A percentile compares a stretch with the other conserved stretches of the same genome.
Conservation (phyloP, 2,329 filamentous ascomycete species). For the Aureobasidium mangrovei region DNA sequence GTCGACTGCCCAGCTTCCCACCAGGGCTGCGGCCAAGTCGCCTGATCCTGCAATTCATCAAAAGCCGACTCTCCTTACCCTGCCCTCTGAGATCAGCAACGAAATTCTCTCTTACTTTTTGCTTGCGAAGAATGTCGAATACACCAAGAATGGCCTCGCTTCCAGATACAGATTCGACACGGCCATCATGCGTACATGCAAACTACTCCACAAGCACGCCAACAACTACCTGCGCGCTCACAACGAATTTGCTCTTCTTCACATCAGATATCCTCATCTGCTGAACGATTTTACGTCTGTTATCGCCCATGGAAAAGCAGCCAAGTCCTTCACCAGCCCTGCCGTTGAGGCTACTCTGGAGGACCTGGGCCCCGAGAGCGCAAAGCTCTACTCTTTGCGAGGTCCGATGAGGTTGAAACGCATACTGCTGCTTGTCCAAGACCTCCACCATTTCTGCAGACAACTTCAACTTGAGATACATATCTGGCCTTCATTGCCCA, state of each 20-base stretch:
- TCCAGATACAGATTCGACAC: not conserved
- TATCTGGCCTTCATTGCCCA: not conserved
- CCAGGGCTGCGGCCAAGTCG: not conserved
- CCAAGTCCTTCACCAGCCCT: not conserved
- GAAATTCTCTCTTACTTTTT: slow-evolving; percentile 2
- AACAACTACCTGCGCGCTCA: not conserved
- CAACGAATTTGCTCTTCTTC: not conserved
- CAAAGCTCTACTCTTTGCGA: not conserved
- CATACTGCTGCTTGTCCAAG: not conserved
- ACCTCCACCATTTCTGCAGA: not conserved
- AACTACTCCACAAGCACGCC: not conserved
- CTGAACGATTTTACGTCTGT: not conserved
- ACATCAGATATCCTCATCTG: not conserved
- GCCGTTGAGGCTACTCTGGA: not conserved
- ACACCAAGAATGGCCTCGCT: not conserved
- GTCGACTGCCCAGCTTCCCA: not conserved
- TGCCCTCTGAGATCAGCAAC: slow-evolving; percentile 1
- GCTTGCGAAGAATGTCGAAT: not conserved
- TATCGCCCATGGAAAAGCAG: not conserved
- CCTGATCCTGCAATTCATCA: not conserved
- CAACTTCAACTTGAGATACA: not conserved
- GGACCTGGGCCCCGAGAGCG: not conserved
- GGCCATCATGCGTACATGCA: not conserved
- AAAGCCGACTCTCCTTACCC: not conserved
- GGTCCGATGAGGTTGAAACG: not conserved